Percentiles rank a stretch among this genome's conserved stretches.
These are phyloP conservation scores for Coemansia guatemalensis DNA, from an alignment of 192 early-diverging fungal species.

Conservation along the genomic window DNA sequence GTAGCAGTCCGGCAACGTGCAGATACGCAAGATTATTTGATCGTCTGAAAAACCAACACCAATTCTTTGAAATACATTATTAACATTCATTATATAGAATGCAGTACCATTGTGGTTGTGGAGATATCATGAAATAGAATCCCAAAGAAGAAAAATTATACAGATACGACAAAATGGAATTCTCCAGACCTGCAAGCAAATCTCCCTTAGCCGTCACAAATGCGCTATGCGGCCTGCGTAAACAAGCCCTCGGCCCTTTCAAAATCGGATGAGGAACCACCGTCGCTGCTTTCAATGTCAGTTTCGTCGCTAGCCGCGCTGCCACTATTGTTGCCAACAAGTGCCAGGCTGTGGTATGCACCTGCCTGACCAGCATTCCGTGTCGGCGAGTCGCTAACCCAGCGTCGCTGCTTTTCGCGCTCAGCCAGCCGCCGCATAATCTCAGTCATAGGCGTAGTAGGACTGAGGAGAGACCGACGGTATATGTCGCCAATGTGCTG, in stretches of 20 bases:
- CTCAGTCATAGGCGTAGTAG: constrained; percentile 36
- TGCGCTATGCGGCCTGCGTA: constrained; percentile 21
- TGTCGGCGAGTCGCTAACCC: constrained; percentile 48
- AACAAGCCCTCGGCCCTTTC: constrained; percentile 37
- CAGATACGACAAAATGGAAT: too few relatives aligned
- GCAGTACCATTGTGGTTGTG: too few relatives aligned
- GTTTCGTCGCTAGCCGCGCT: constrained; percentile 4
- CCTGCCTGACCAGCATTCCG: neutral
- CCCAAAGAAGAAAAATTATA: too few relatives aligned
- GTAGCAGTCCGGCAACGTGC: too few relatives aligned
- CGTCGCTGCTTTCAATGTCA: constrained; percentile 8
- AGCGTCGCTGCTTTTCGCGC: constrained; percentile 47
- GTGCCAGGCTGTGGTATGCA: neutral
- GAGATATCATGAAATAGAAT: too few relatives aligned
- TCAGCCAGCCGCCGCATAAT: constrained; percentile 42
- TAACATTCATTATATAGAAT: too few relatives aligned
- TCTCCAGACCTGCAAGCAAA: too few relatives aligned
- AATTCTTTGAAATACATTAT: too few relatives aligned
- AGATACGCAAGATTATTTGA: too few relatives aligned
- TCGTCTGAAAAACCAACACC: too few relatives aligned
- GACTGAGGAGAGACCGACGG: constrained; percentile 29
- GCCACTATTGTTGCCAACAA: neutral
- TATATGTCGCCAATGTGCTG: constrained; percentile 41
- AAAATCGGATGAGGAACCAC: constrained; percentile 35
- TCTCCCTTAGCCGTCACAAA: too few relatives aligned